Evolutionary conservation across 805 yeast genomes (phyloP), one percentile per base, ranked within the genome.

Genomic region (Lipomyces sp.): DNA sequence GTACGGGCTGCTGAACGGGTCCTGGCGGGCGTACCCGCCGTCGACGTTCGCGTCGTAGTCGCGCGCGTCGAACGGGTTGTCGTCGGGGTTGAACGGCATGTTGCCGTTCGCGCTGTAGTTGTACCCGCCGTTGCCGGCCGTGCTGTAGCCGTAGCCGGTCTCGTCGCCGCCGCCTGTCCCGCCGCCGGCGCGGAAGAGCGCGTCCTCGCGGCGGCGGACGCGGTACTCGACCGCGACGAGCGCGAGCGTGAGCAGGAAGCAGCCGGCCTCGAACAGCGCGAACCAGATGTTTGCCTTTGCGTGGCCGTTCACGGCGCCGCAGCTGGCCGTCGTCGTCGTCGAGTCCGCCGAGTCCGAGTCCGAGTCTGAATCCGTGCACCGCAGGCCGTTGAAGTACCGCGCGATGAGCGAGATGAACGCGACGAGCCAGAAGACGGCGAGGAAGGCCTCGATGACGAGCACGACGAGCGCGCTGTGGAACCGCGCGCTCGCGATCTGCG

Each of bases 21-120:
- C n/a, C n/a, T n/a, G n/a, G n/a, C n/a, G n/a, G n/a, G n/a, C n/a
- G n/a, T n/a, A n/a, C n/a, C n/a, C 50, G n/a, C 55, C 55, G 19
- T 51, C 55, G 11, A 45, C 40, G 2, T 39, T 24, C 2, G 51
- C 29, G 33, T 51, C 55, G 33, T 51, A 51, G 21, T 51, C 55
- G 6, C 29, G 19, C 6, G 55, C 40, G 33, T 24, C 31, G 23
- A 51, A 51, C 37, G 55, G 47, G 28, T 51, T 45, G 19, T 51
- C 51, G 11, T 32, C 31, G 11, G 24, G 23, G 26, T 24, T n/a
- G 18, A 36, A 13, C 24, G 14, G 11, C 39, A n/a, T n/a, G n/a
- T n/a, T n/a, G n/a, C n/a, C n/a, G n/a, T n/a, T n/a, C 11, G 14
- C 39, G 24, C 29, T n/a, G 24, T 13, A 13, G 24, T 16, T n/a